Evolutionary conservation across 169 alveolate genomes (phyloP), one percentile per base, ranked within the genome.

Genomic region (Amoebophrya sp.): DNA sequence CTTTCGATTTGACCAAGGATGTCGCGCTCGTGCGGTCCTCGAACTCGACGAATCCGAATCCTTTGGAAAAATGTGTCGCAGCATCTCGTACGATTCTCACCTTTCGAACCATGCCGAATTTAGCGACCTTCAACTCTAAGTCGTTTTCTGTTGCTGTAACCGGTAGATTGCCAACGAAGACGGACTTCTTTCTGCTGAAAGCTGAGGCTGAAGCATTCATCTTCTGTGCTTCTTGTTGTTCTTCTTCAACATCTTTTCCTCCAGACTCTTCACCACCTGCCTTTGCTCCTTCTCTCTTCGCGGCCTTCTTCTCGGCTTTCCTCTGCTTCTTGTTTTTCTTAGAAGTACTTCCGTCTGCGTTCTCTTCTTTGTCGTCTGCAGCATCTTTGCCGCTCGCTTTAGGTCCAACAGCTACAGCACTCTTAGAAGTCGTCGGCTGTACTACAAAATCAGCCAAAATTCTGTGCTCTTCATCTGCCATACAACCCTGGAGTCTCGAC

Each of bases 11-110:
- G 2, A 65, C 26, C 83, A 65, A 65, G 38, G 18, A 26, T 36
- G 83, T 65, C 36, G 83, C 83, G n/a, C 83, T 65, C 83, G 83
- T 36, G 38, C 83, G 83, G 33, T 65, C 83, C 39, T 65, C 83
- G 33, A 65, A 65, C 26, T 65, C 33, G 36, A 65, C 83, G 83
- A 12, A 65, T 1, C 33, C 83, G 33, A 65, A 65, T 6, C 83
- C 83, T 26, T 65, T 65, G 36, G 83, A 65, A 6, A 65, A 65
- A 1, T 26, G 83, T 10, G 36, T 65, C 39, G 33, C 26, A 65
- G 38, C 26, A 36, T 65, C 83, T 6, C 83, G 83, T 29, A 65
- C 83, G 83, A 65, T 65, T 36, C 83, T 29, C 33, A 18, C 1
- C 33, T 26, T 65, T 10, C 2, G 18, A 36, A 65, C n/a, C 83